Percentiles rank a stretch among this genome's conserved stretches.
These are phyloP conservation scores for Talaromyces sp. DNA, from an alignment of 2,329 filamentous ascomycete species.

Conservation along the genomic window DNA sequence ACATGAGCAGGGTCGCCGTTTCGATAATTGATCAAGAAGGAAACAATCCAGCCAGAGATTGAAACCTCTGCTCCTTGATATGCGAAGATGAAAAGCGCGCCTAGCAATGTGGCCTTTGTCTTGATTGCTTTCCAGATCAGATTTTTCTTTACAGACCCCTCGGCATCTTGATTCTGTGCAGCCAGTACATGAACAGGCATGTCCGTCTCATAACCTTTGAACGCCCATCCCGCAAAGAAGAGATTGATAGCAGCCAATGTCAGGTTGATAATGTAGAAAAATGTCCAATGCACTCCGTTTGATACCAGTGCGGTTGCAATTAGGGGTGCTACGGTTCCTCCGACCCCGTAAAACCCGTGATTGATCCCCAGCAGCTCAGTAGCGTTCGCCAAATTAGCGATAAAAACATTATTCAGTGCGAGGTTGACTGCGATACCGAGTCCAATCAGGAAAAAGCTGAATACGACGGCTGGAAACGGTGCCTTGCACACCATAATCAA, in stretches of 20 bases:
- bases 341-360: constrained; percentile 54
- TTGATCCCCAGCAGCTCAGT: constrained; percentile 49
- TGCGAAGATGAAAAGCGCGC: constrained; percentile 77
- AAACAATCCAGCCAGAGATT: constrained; percentile 83
- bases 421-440: constrained; percentile 53
- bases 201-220: constrained; percentile 68
- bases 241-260: constrained; percentile 58
- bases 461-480: constrained; percentile 67
- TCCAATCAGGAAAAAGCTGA: constrained; percentile 67
- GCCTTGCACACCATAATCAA: constrained; percentile 65
- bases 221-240: constrained; percentile 64
- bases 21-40: constrained; percentile 73
- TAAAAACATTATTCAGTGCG: constrained; percentile 58
- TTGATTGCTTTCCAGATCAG: constrained; percentile 51
- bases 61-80: constrained; percentile 85
- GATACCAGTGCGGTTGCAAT: constrained; percentile 73
- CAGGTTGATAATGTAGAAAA: constrained; percentile 70
- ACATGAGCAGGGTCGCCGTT: constrained; percentile 68
- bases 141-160: constrained; percentile 29
- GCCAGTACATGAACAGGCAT: constrained; percentile 44
- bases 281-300: constrained; percentile 61
- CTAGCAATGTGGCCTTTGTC: constrained; percentile 65
- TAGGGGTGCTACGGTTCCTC: constrained; percentile 65
- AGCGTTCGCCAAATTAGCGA: constrained; percentile 53
- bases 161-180: constrained; percentile 39